Percentiles rank a stretch among this genome's conserved stretches.
phyloP scores from a whole-genome alignment of 768 basidiomycete genomes.

The Tephrocybe rancida region DNA sequence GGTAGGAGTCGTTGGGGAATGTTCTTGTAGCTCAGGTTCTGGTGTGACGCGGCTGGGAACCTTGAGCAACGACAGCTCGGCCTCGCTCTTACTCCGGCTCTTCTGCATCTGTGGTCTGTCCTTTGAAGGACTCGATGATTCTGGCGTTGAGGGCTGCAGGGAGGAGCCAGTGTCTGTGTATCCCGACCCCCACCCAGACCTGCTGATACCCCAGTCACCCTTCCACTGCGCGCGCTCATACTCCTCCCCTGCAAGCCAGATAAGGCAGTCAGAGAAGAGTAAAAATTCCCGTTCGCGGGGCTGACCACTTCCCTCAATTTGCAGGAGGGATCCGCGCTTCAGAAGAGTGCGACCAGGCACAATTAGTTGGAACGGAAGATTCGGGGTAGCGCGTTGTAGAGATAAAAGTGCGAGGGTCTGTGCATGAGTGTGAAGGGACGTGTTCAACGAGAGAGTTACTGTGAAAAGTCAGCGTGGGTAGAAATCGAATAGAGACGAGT shows the following conservation, averaged over 20 bases:
- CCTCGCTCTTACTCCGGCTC: constrained; percentile 62
- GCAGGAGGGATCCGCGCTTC: constrained; percentile 64
- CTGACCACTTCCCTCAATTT: constrained; percentile 52
- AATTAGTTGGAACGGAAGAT: constrained; percentile 79
- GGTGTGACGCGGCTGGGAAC: neutral
- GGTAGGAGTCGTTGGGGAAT: constrained; percentile 20
- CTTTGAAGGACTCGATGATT: constrained; percentile 1
- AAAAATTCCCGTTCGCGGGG: constrained; percentile 71
- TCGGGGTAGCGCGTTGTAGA: constrained; percentile 75
- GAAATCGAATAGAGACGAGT: neutral
- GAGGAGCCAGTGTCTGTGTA: constrained; percentile 16
- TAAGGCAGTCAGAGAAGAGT: constrained; percentile 78
- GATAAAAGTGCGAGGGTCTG: constrained; percentile 76
- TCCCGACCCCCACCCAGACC: constrained; percentile 22
- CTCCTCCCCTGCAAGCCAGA: constrained; percentile 72
- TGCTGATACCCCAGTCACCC: constrained; percentile 32
- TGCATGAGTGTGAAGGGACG: constrained; percentile 76
- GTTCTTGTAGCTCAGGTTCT: constrained; percentile 5
- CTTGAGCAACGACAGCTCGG: constrained; percentile 43
- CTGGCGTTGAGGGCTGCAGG: constrained; percentile 17
- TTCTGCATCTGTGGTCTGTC: constrained; percentile 38
- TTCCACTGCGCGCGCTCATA: constrained; percentile 33
- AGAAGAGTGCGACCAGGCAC: constrained; percentile 80
- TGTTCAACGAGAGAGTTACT: constrained; percentile 82
- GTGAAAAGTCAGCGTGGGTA: neutral